Conservation (phyloP, 2,329 filamentous ascomycete species). For the Exophiala calicioides region DNA sequence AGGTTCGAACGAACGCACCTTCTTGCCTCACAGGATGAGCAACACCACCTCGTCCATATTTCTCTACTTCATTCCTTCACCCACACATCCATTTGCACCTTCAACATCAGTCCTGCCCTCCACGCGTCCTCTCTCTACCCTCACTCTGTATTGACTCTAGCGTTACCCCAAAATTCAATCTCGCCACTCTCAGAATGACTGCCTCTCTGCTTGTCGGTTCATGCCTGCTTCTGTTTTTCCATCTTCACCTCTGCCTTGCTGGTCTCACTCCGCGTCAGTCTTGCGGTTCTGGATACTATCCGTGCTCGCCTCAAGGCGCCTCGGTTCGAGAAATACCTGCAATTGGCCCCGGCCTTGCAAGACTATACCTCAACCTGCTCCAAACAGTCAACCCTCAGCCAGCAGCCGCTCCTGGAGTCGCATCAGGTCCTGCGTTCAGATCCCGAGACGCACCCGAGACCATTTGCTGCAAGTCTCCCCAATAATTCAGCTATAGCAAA, state of each 20-base stretch:
- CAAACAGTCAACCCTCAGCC: conserved; percentile 28
- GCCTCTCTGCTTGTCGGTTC: not conserved
- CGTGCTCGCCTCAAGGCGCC: conserved; percentile 37
- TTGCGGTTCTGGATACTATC: conserved; percentile 33
- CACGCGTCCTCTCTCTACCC: not conserved
- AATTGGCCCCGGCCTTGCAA: conserved; percentile 35
- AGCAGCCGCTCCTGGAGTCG: conserved; percentile 2
- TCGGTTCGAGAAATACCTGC: conserved; percentile 31
- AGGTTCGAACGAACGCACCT: too few species aligned
- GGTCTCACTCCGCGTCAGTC: conserved; percentile 18
- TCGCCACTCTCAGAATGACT: too few species aligned
- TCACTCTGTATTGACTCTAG: not conserved
- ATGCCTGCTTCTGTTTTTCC: conserved; percentile 4
- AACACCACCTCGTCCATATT: too few species aligned
- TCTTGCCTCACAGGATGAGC: too few species aligned
- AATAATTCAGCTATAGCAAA: not conserved
- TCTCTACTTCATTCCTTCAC: too few species aligned
- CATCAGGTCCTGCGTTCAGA: conserved; percentile 2
- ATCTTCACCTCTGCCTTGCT: conserved; percentile 8
- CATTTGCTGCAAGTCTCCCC: conserved; percentile 30
- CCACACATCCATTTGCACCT: too few species aligned
- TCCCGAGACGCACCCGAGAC: conserved; percentile 5
- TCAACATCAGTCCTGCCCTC: too few species aligned
- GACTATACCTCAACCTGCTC: conserved; percentile 37
- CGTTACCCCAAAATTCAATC: too few species aligned